These are phyloP conservation scores for Actinidia polygama DNA, from an alignment of 179 eudicot genomes.

Conservation along the genomic window DNA sequence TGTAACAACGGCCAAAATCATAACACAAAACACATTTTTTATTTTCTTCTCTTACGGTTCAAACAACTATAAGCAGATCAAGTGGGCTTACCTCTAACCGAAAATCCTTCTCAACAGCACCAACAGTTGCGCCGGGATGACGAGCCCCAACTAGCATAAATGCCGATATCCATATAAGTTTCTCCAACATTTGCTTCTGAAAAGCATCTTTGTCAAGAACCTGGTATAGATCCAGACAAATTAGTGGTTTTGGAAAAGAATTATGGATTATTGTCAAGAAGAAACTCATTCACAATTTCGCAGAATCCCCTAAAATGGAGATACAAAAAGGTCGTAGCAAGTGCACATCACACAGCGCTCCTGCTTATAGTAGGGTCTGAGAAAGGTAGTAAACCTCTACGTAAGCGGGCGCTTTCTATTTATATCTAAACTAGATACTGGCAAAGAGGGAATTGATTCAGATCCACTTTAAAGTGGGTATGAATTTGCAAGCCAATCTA, in stretches of 20 bases:
- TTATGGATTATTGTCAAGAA: neutral
- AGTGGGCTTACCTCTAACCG: conserved; percentile 68
- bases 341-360: no score
- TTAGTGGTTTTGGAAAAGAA: neutral
- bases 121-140: conserved; percentile 97
- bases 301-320: neutral
- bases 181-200: conserved; percentile 95
- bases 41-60: neutral
- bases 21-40: neutral
- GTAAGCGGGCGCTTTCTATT: no score
- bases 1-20: neutral
- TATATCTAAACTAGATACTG: no score
- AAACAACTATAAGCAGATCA: neutral
- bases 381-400: no score
- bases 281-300: neutral
- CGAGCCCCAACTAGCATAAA: conserved; percentile 99
- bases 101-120: conserved; percentile 86
- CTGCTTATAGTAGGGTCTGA: no score
- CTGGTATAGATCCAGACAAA: conserved; percentile 32
- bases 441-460: no score
- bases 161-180: conserved; percentile 95
- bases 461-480: no score
- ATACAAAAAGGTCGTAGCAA: no score
- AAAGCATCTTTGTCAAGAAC: conserved; percentile 91
- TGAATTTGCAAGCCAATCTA: neutral